Percentiles rank a stretch among this genome's conserved stretches.
Conservation (phyloP, 352 stramenopile species). For the Phytophthora pini region DNA sequence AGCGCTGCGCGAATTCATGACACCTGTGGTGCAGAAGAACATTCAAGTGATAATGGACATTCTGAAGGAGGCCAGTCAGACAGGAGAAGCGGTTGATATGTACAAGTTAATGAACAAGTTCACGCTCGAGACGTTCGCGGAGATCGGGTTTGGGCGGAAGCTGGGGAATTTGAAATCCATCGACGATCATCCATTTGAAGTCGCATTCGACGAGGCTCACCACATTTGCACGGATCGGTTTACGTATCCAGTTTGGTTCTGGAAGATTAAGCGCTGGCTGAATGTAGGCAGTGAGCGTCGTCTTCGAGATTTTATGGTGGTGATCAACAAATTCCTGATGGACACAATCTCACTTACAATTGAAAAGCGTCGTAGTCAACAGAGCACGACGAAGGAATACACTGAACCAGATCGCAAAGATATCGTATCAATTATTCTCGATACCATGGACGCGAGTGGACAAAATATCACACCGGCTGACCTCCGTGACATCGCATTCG, state of each 20-base stretch:
- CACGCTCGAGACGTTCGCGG: neutral
- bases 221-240: neutral
- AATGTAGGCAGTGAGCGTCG: neutral
- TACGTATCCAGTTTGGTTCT: neutral
- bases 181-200: neutral
- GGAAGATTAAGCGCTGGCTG: neutral
- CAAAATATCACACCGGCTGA: neutral
- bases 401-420: neutral
- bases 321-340: neutral
- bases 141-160: neutral
- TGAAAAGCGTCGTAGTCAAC: neutral
- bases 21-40: neutral
- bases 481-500: neutral
- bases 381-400: neutral
- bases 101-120: conserved; percentile 1
- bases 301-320: neutral
- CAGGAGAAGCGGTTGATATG: neutral
- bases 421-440: neutral
- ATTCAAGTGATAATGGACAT: neutral
- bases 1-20: neutral
- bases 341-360: neutral
- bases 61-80: neutral
- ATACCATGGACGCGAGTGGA: neutral
- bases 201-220: neutral
- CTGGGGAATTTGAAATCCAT: neutral